phyloP scores from a whole-genome alignment of 1,284 basidiomycete species.

The Rhizopogon parksii region DNA sequence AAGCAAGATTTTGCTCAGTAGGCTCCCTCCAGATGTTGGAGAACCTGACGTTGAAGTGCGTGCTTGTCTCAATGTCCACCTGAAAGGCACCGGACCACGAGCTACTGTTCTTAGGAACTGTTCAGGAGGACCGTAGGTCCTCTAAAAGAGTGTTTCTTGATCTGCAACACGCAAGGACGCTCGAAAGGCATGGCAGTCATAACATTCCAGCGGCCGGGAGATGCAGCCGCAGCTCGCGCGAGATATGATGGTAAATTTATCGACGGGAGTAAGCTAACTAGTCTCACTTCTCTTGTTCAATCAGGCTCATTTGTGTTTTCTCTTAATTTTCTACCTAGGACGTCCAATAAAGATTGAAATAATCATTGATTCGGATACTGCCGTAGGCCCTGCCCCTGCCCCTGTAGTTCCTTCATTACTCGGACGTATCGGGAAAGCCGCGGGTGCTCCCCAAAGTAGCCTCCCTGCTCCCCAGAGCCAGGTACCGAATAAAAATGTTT shows the following conservation, averaged over 20 bases:
- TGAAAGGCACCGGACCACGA: constrained; percentile 1
- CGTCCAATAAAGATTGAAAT: constrained; percentile 66
- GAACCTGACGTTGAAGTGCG: constrained; percentile 64
- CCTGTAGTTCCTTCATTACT: constrained; percentile 31
- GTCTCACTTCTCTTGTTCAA: neutral
- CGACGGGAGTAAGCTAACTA: constrained; percentile 55
- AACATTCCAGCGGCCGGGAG: constrained; percentile 50
- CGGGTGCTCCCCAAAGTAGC: constrained; percentile 7
- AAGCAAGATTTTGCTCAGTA: constrained; percentile 65
- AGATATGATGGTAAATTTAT: constrained; percentile 72
- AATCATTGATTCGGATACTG: constrained; percentile 38
- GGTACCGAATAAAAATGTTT: constrained; percentile 12
- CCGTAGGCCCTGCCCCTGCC: constrained; percentile 9
- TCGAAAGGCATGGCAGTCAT: constrained; percentile 75
- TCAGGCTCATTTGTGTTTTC: neutral
- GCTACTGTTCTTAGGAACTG: constrained; percentile 42
- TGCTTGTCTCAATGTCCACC: constrained; percentile 6
- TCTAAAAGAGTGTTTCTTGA: constrained; percentile 56
- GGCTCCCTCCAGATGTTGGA: constrained; percentile 61
- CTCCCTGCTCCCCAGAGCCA: constrained; percentile 9
- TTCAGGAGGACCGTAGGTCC: constrained; percentile 71
- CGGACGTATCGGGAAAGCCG: constrained; percentile 25
- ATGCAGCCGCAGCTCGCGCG: constrained; percentile 51
- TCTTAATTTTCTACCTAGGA: constrained; percentile 31
- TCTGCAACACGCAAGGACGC: constrained; percentile 64